Percentiles rank a stretch among this genome's conserved stretches.
phyloP scores from a whole-genome alignment of 1,284 basidiomycete species.

The Trametes pubescens region DNA sequence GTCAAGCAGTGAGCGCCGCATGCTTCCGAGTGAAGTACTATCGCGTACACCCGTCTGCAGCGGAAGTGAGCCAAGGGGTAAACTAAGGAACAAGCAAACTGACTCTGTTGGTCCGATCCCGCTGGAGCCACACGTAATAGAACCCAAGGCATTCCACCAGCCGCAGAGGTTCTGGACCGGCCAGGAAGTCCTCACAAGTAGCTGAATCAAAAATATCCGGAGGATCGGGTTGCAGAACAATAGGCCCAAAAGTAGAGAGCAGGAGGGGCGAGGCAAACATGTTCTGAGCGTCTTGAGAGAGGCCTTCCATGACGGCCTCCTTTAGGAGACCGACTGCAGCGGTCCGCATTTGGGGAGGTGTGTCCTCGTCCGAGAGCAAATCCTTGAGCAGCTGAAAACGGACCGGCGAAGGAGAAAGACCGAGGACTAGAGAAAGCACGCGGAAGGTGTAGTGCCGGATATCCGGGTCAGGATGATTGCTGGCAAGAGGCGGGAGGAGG shows the following conservation, averaged over 20 bases:
- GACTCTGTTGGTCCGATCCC: slow-evolving; percentile 58
- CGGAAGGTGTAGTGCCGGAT: slow-evolving; percentile 68
- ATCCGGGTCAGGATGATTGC: slow-evolving; percentile 63
- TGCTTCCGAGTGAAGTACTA: slow-evolving; percentile 41
- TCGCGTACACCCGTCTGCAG: slow-evolving; percentile 62
- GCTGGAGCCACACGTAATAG: slow-evolving; percentile 57
- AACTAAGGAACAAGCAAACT: background rate
- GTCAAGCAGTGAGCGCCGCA: slow-evolving; percentile 41
- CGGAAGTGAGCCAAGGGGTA: slow-evolving; percentile 5
- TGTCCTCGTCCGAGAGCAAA: slow-evolving; percentile 52
- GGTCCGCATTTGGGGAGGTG: slow-evolving; percentile 69
- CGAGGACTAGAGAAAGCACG: slow-evolving; percentile 59
- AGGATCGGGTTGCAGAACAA: slow-evolving; percentile 59
- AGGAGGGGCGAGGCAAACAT: slow-evolving; percentile 58
- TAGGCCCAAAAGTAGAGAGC: slow-evolving; percentile 57
- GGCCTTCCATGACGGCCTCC: slow-evolving; percentile 65
- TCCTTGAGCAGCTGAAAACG: slow-evolving; percentile 63
- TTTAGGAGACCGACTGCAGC: slow-evolving; percentile 73
- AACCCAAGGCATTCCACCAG: slow-evolving; percentile 61
- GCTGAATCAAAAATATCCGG: slow-evolving; percentile 48
- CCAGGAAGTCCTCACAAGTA: slow-evolving; percentile 49
- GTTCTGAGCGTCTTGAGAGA: slow-evolving; percentile 46
- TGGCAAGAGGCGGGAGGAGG: slow-evolving; percentile 62
- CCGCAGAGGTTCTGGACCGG: slow-evolving; percentile 56
- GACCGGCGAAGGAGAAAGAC: slow-evolving; percentile 52